These are phyloP conservation scores for Chaetomium sp. DNA, from an alignment of 2,329 filamentous ascomycete species.

Conservation along the genomic window DNA sequence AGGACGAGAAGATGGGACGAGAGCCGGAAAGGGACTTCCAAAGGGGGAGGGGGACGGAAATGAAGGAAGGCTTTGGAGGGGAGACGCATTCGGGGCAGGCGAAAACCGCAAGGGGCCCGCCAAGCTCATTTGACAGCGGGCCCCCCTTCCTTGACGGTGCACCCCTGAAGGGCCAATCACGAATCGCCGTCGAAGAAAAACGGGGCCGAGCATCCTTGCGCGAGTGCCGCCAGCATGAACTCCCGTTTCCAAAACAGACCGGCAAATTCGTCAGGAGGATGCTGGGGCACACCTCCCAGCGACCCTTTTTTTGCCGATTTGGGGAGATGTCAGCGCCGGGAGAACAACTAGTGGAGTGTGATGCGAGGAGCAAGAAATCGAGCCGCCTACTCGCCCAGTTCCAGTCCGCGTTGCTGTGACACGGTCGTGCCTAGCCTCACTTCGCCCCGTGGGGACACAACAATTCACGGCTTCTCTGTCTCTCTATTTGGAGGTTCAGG, in stretches of 20 bases:
- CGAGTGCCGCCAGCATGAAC: neutral
- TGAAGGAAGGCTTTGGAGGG: conserved; percentile 1
- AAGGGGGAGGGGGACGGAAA: conserved; percentile 3
- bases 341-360: too few relatives aligned
- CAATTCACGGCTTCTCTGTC: too few relatives aligned
- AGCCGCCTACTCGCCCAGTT: too few relatives aligned
- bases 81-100: conserved; percentile 1
- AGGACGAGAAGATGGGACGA: neutral
- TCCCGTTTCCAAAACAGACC: neutral
- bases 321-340: too few relatives aligned
- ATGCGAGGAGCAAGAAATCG: too few relatives aligned
- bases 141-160: conserved; percentile 6
- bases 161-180: neutral
- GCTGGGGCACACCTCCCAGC: too few relatives aligned
- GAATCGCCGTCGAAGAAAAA: neutral
- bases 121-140: conserved; percentile 13
- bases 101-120: conserved; percentile 10
- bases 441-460: too few relatives aligned
- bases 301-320: too few relatives aligned
- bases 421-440: too few relatives aligned
- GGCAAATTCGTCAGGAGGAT: neutral
- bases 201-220: too few relatives aligned
- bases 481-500: too few relatives aligned
- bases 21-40: neutral
- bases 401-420: too few relatives aligned